Percentiles rank a stretch among this genome's conserved stretches.
Conservation (phyloP, 208 protist species). For the Acanthamoeba castellanii region DNA sequence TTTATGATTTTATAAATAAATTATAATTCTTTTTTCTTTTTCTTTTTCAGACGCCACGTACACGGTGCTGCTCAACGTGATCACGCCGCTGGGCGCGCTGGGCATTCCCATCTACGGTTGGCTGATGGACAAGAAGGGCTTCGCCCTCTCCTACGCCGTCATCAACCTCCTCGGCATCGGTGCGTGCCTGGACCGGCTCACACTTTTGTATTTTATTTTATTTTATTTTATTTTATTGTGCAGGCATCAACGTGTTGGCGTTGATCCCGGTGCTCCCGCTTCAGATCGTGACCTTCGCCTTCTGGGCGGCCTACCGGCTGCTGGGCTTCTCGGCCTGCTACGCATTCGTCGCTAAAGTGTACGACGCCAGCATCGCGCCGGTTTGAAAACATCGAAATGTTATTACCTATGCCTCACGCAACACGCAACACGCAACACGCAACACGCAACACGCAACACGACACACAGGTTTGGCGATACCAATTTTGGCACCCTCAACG, state of each 20-base stretch:
- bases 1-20: too few relatives aligned
- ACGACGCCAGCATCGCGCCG: neutral
- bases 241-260: constrained; percentile 36
- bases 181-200: neutral
- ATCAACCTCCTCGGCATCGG: constrained; percentile 28
- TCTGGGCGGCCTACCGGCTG: constrained; percentile 31
- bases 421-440: too few relatives aligned
- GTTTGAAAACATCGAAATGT: too few relatives aligned
- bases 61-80: constrained; percentile 6
- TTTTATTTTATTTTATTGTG: too few relatives aligned
- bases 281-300: constrained; percentile 31
- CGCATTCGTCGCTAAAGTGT: constrained; percentile 46
- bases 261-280: constrained; percentile 21
- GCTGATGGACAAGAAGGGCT: constrained; percentile 60
- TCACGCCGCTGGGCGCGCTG: constrained; percentile 27
- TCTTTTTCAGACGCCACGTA: neutral
- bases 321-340: constrained; percentile 23
- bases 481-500: constrained; percentile 50
- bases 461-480: constrained; percentile 49
- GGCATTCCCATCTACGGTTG: constrained; percentile 26
- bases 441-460: neutral
- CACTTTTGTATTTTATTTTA: too few relatives aligned
- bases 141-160: constrained; percentile 17
- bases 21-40: neutral
- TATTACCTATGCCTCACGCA: too few relatives aligned